These are phyloP conservation scores for Leccinum variicolor DNA, from an alignment of 768 basidiomycete species.

Conservation along the genomic window DNA sequence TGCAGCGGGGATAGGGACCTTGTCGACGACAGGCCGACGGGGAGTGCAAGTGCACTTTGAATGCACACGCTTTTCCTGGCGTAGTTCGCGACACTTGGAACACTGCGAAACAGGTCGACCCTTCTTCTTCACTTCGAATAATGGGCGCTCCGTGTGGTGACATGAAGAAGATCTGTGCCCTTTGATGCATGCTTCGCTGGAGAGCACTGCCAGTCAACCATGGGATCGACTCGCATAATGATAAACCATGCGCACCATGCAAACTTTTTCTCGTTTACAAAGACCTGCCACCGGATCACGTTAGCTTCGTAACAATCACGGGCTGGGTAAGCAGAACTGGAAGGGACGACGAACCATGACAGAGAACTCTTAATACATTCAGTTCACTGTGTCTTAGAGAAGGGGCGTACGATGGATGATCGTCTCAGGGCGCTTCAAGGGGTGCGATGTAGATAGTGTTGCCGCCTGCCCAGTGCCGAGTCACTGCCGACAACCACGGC, in stretches of 20 bases:
- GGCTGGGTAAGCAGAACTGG: neutral
- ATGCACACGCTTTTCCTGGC: conserved; percentile 77
- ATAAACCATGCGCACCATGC: conserved; percentile 56
- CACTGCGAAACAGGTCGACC: conserved; percentile 92
- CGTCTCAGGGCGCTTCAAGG: neutral
- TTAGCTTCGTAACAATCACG: neutral
- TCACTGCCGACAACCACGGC: no score
- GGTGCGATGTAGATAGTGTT: neutral
- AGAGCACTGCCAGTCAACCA: conserved; percentile 10
- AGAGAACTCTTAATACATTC: conserved; percentile 11
- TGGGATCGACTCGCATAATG: neutral
- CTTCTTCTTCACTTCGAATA: conserved; percentile 94
- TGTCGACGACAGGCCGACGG: conserved; percentile 29
- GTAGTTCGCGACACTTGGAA: conserved; percentile 74
- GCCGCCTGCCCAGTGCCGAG: no score
- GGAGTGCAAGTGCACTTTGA: conserved; percentile 75
- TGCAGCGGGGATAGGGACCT: conserved; percentile 30
- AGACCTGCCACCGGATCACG: conserved; percentile 46
- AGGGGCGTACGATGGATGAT: neutral
- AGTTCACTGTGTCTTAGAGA: neutral
- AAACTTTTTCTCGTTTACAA: conserved; percentile 68
- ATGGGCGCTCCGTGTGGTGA: conserved; percentile 78
- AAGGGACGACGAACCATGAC: conserved; percentile 20
- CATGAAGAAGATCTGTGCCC: conserved; percentile 91
- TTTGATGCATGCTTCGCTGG: conserved; percentile 89